Evolutionary conservation across 139 green algal genomes (phyloP).

Genomic region (Closterium sp.): DNA sequence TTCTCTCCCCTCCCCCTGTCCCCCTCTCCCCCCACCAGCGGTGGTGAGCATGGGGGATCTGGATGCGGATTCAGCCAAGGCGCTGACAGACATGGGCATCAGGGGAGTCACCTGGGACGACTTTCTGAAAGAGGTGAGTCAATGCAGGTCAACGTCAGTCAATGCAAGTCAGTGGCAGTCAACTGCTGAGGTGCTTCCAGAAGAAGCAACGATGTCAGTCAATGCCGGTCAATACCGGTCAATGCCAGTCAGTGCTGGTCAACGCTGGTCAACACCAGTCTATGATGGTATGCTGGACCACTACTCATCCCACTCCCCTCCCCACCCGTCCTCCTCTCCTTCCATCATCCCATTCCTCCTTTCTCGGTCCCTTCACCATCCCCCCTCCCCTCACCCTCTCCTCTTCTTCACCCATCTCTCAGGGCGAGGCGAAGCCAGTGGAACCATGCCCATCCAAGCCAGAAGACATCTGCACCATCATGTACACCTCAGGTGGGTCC

Average conservation of each 20-base stretch:
- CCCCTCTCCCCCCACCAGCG: not conserved
- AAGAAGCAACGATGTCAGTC: too few relatives aligned
- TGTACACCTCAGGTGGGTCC: conserved; percentile 51
- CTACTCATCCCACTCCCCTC: not conserved
- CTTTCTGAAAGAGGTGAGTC: conserved; percentile 38
- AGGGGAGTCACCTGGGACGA: conserved; percentile 22
- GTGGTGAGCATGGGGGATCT: not conserved
- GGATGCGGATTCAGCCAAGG: not conserved
- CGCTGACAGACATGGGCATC: not conserved
- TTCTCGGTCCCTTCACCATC: too few relatives aligned
- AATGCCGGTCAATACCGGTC: too few relatives aligned
- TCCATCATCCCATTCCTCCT: too few relatives aligned
- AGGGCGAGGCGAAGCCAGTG: conserved; percentile 40
- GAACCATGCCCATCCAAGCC: conserved; percentile 18
- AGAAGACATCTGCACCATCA: conserved; percentile 49
- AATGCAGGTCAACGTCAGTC: not conserved
- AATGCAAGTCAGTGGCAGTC: not conserved
- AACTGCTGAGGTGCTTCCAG: too few relatives aligned
- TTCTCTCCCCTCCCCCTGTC: not conserved
- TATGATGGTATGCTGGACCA: too few relatives aligned
- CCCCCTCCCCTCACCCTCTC: not conserved
- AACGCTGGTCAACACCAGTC: not conserved
- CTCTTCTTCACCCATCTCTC: not conserved
- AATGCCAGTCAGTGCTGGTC: not conserved
- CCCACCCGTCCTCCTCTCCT: too few relatives aligned